Base-by-base conservation (phyloP, 495 filamentous ascomycete species). In the Talaromyces nanjingensis region DNA sequence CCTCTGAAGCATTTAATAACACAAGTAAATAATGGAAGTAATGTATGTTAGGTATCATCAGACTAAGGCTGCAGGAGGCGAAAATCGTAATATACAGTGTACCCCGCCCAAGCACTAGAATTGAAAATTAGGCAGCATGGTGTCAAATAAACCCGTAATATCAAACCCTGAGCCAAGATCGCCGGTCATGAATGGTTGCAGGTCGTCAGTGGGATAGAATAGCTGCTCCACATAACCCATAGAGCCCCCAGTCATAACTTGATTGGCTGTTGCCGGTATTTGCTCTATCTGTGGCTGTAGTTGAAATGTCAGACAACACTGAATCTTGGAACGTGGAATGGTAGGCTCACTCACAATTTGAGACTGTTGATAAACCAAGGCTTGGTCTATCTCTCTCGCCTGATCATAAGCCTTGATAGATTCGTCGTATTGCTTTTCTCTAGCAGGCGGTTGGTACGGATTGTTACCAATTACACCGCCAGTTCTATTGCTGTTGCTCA, bases 121-220 rank as follows among this genome's bases (percentile, higher is more conserved):
- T 20, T 59, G 60, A 54, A 62, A 54, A 18, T 54, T 49, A 11
- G 60, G 60, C 6, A 62, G 42, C 14, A 62, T 20, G 16, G 60
- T 22, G 60, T 62, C 60, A 22, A 62, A 62, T 16, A 62, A 49
- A 12, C 29, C 42, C 4, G 42, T 62, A 4, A 62, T 62, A 54
- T 62, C 60, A n/a, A 62, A 62, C 1, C 60, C 60, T 31, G 60
- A 33, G 9, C 34, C 20, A 34, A 62, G 16, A 31, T 62, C 45
- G 27, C 60, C 60, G 4, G 39, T 49, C 27, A 62, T 37, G 25
- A 62, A 53, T 47, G 60, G 60, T n/a, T 61, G 59, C 20, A 61
- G 37, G 25, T 61, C 59, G 4, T 47, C 45, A 9, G 60, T 62
- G 24, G 60, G 60, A 62, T 62, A 62, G 8, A 53, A 62, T 33